These are phyloP conservation scores for Rhizomucor miehei DNA, from an alignment of 371 early-diverging fungal genomes.

Conservation along the genomic window DNA sequence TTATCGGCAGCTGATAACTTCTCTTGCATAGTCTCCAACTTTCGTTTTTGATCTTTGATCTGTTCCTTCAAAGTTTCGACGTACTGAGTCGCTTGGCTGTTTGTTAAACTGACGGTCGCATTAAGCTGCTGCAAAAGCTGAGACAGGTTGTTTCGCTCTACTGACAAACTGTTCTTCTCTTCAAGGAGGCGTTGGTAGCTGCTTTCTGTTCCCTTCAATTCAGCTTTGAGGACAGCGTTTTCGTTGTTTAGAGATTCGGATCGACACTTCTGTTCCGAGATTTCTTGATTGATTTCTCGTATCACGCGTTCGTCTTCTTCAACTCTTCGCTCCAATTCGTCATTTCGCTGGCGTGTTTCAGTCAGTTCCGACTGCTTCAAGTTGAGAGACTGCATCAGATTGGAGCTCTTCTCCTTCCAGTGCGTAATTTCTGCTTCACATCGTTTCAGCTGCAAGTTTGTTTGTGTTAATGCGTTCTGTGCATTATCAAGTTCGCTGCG, in stretches of 20 bases:
- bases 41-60: slow-evolving; percentile 3
- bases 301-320: slow-evolving; percentile 9
- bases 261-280: slow-evolving; percentile 7
- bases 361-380: slow-evolving; percentile 6
- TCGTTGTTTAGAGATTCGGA: slow-evolving; percentile 11
- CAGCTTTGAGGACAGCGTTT: slow-evolving; percentile 11
- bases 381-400: background rate
- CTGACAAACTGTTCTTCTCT: slow-evolving; percentile 15
- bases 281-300: slow-evolving; percentile 10
- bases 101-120: slow-evolving; percentile 1
- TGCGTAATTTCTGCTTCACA: background rate
- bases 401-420: background rate
- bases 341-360: slow-evolving; percentile 6
- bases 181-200: slow-evolving; percentile 12
- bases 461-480: background rate
- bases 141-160: slow-evolving; percentile 10
- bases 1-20: slow-evolving; percentile 11
- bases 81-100: slow-evolving; percentile 1
- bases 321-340: slow-evolving; percentile 9
- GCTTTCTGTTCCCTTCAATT: slow-evolving; percentile 12
- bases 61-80: slow-evolving; percentile 7
- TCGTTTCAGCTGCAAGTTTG: background rate
- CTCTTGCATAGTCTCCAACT: slow-evolving; percentile 9
- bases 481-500: slow-evolving; percentile 3
- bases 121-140: slow-evolving; percentile 11